phyloP scores from a whole-genome alignment of 2,329 filamentous ascomycete genomes.

The Ophiocordyceps sinensis region DNA sequence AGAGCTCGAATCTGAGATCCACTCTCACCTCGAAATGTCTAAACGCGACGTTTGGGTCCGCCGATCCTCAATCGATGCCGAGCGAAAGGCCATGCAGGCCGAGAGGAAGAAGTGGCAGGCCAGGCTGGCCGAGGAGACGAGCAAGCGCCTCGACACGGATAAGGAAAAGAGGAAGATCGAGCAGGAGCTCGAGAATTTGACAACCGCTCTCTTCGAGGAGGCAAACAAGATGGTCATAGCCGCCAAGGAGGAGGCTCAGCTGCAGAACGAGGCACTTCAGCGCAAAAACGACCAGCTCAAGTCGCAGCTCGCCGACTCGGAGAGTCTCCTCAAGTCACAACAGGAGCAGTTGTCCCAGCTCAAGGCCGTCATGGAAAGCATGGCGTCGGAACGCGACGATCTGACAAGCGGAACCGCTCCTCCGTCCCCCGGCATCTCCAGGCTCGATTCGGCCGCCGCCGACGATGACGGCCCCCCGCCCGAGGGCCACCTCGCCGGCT shows the following conservation, averaged over 20 bases:
- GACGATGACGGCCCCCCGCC: slow-evolving; percentile 24
- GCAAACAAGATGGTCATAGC: slow-evolving; percentile 93
- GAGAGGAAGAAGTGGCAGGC: slow-evolving; percentile 45
- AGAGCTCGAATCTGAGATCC: slow-evolving; percentile 50
- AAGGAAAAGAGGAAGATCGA: slow-evolving; percentile 82
- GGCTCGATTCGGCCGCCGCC: slow-evolving; percentile 45
- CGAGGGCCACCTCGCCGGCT: slow-evolving; percentile 17
- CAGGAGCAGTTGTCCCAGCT: slow-evolving; percentile 87
- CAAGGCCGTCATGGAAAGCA: slow-evolving; percentile 82
- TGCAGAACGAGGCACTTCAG: slow-evolving; percentile 66
- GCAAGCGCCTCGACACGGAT: slow-evolving; percentile 49
- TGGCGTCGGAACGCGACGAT: slow-evolving; percentile 62
- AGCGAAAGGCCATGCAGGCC: slow-evolving; percentile 45
- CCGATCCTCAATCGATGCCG: slow-evolving; percentile 58
- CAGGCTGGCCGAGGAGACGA: slow-evolving; percentile 50
- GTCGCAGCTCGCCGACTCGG: slow-evolving; percentile 73
- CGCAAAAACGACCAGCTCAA: slow-evolving; percentile 81
- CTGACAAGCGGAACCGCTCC: slow-evolving; percentile 58
- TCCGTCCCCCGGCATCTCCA: slow-evolving; percentile 64
- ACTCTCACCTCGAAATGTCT: slow-evolving; percentile 58
- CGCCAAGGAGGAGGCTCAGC: slow-evolving; percentile 77
- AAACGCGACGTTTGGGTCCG: slow-evolving; percentile 62
- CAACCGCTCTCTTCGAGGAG: slow-evolving; percentile 90
- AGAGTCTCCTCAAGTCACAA: slow-evolving; percentile 72
- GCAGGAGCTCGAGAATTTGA: slow-evolving; percentile 79